Base-by-base conservation (phyloP, 2,329 filamentous ascomycete species). In the Endoconidiophora laricicola region DNA sequence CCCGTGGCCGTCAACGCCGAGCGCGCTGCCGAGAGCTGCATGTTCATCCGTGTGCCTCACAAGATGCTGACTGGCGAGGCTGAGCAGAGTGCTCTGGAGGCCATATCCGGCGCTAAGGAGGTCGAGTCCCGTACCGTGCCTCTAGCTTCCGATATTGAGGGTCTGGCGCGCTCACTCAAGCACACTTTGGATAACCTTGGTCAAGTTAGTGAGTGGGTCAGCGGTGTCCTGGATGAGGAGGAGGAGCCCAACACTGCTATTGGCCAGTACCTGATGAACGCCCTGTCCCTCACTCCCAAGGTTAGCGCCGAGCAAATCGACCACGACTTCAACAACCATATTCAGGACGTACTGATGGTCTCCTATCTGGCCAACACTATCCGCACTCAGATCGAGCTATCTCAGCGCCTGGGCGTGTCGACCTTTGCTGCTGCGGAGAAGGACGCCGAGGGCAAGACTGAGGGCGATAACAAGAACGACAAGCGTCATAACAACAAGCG, bases 311-410 rank as follows among this genome's bases (percentile, higher is more conserved):
- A 79, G 55, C 83, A 93, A 64, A 88, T 98, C 62, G 91, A 98
- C 74, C 77, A 83, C 63, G 88, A 96, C 72, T 98, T 98, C 78
- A 98, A 98, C 79, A 94, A 94, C 73, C 91, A 98, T 71, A 87
- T 98, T 67, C 91, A 98, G 72, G 91, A 98, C 66, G 88, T 98
- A 54, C 80, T 98, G 57, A 88, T 96, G 66, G 88, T 98, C 60
- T 94, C 87, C 58, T 98, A 98, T 72, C 77, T 98, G 57, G 87
- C 91, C 65, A 98, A 96, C 75, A 95, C 87, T 57, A 94, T 96
- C 69, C 86, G 90, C 66, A 96, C 90, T 58, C 91, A 98, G 72
- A 95, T 98, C 71, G 91, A 96, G 62, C 79, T 98, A 53, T 94
- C 88, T 57, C 94, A 96, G 75, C 79, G 90, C 56, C 73, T 98